Evolutionary conservation across 2,329 filamentous ascomycete genomes (phyloP).

Genomic region (Pseudogymnoascus sp.): DNA sequence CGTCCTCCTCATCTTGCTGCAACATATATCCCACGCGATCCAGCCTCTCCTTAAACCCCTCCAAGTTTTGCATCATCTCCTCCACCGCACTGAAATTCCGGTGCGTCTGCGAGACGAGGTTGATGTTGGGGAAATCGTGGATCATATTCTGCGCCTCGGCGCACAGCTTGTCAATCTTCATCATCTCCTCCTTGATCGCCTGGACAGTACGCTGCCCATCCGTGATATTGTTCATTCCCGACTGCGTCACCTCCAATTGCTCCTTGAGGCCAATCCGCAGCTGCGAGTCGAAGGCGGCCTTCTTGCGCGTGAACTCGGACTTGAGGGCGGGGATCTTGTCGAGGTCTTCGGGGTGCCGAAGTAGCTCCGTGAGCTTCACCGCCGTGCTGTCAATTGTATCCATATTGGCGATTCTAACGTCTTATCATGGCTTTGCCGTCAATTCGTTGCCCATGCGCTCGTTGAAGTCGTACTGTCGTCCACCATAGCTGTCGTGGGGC

Average conservation of each 20-base stretch:
- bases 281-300: constrained; percentile 82
- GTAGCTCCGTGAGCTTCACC: constrained; percentile 76
- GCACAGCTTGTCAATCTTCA: constrained; percentile 96
- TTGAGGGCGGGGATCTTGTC: constrained; percentile 91
- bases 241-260: constrained; percentile 89
- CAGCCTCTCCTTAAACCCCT: constrained; percentile 76
- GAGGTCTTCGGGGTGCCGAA: constrained; percentile 92
- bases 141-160: constrained; percentile 97
- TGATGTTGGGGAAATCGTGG: constrained; percentile 89
- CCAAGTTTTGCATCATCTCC: constrained; percentile 84
- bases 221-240: constrained; percentile 80
- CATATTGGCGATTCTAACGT: constrained; percentile 12
- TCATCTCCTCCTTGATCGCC: constrained; percentile 95
- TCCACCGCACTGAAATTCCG: constrained; percentile 93
- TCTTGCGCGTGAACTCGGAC: constrained; percentile 90
- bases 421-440: constrained; percentile 7
- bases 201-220: constrained; percentile 89
- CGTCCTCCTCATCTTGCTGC: constrained; percentile 73
- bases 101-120: constrained; percentile 86
- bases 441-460: constrained; percentile 6
- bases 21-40: constrained; percentile 71
- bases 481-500: not conserved
- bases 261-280: constrained; percentile 82
- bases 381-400: constrained; percentile 30
- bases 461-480: not conserved